phyloP scores from a whole-genome alignment of 176 grass and related monocot genomes.

The Oryza punctata region DNA sequence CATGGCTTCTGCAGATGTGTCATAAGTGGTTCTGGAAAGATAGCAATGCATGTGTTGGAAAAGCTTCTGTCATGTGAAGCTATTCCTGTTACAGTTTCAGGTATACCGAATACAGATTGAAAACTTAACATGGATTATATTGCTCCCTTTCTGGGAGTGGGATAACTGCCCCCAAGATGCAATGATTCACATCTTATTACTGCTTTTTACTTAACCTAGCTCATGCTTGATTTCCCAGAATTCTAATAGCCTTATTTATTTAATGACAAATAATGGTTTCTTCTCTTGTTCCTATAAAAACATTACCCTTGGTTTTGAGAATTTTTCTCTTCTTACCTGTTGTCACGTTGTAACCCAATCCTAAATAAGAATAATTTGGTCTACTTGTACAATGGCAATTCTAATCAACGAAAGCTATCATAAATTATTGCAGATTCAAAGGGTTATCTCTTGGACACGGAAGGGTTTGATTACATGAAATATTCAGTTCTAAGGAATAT shows the following conservation, averaged over 20 bases:
- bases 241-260: not conserved
- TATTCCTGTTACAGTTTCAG: constrained; percentile 93
- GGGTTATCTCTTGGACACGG: constrained; percentile 89
- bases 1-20: constrained; percentile 69
- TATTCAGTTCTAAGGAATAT: constrained; percentile 86
- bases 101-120: constrained; percentile 54
- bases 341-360: not conserved
- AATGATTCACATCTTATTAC: constrained; percentile 21
- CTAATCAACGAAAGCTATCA: constrained; percentile 8
- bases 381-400: not conserved
- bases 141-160: too few relatives aligned
- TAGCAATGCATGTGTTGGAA: constrained; percentile 99
- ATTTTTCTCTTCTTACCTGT: constrained; percentile 15
- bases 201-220: constrained; percentile 8
- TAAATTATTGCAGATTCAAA: constrained; percentile 77
- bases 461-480: constrained; percentile 97
- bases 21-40: constrained; percentile 95
- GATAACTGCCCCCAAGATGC: not conserved
- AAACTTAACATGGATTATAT: constrained; percentile 27
- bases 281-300: not conserved
- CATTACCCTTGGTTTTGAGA: not conserved
- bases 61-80: constrained; percentile 95
- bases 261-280: not conserved
- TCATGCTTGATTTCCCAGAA: constrained; percentile 1
- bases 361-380: not conserved